phyloP scores from a whole-genome alignment of 805 yeast species.

The Saturnispora gosingensis region DNA sequence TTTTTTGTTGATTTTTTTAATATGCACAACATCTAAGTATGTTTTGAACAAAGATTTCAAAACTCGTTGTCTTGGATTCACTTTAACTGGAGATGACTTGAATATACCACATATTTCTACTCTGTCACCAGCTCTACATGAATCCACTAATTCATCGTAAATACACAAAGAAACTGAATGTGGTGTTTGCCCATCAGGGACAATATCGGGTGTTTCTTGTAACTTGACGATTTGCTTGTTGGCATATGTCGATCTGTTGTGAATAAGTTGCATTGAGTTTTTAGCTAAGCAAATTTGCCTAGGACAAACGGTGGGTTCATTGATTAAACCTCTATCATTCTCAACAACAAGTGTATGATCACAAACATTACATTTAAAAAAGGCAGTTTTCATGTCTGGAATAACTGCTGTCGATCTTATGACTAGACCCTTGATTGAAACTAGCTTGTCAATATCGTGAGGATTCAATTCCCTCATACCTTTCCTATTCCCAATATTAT shows the following conservation, averaged over 20 bases:
- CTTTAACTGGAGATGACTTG: conserved; percentile 84
- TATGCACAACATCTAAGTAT: conserved; percentile 87
- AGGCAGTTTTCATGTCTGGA: conserved; percentile 97
- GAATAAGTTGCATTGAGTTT: conserved; percentile 84
- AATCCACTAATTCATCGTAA: conserved; percentile 91
- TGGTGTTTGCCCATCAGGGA: conserved; percentile 98
- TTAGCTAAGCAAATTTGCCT: conserved; percentile 72
- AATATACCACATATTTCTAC: conserved; percentile 93
- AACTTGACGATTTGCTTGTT: conserved; percentile 91
- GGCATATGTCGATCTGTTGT: conserved; percentile 86
- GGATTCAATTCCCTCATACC: conserved; percentile 95
- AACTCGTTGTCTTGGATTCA: conserved; percentile 76
- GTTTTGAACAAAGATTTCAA: conserved; percentile 83
- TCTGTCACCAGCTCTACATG: conserved; percentile 94
- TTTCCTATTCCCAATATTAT: conserved; percentile 56
- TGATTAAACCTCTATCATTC: conserved; percentile 88
- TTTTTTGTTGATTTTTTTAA: conserved; percentile 74
- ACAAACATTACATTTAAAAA: conserved; percentile 91
- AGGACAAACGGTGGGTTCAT: conserved; percentile 93
- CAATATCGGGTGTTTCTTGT: conserved; percentile 75
- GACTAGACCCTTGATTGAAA: conserved; percentile 83
- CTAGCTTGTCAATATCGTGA: conserved; percentile 86
- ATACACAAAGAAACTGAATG: conserved; percentile 91
- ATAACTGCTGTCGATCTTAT: conserved; percentile 82
- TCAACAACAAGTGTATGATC: conserved; percentile 87